Base-by-base conservation (phyloP, 2,329 filamentous ascomycete species). In the Colletotrichum magnum region DNA sequence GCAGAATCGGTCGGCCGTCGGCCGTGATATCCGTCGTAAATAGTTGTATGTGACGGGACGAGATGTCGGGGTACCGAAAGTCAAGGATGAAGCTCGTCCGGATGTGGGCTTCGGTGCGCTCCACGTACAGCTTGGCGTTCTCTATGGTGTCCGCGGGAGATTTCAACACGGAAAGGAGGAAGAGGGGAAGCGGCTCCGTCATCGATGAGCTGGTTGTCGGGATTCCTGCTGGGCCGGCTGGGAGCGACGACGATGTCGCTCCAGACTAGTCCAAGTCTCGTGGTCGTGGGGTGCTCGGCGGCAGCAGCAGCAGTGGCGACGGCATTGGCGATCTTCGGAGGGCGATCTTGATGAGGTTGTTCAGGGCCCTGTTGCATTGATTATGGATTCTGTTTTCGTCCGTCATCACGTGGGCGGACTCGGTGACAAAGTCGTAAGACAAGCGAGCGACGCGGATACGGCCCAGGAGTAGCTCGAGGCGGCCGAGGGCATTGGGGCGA, bases 151-250 rank as follows among this genome's bases (percentile, higher is more conserved):
- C 21, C 32, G 9, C 32, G 10, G 24, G 21, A 52, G 10, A 52
- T 52, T 52, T 52, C 50, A 12, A 52, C 24, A 28, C 28, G 10
- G 21, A 52, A 52, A 52, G 50, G 50, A 52, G 50, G 50, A 28
- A 52, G 15, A 26, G 21, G 21, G 50, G 21, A 52, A 6, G 24
- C 21, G 21, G 50, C 21, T 12, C 5, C 50, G 21, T 32, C 3
- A 28, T 52, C 50, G 2, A 52, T 52, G 50, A 52, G 16, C 21
- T 52, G 10, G 50, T 52, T 52, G 50, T 52, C 50, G 12, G 50
- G 50, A 32, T 28, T 21, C 21, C 16, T 52, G 10, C 10, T 28
- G 50, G 16, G 21, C 50, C 28, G 28, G 4, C 15, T 15, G 10
- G 50, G 13, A 28, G 28, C 50, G 24, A 52, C 21, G 50, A 52